phyloP scores from a whole-genome alignment of 306 rosid genomes.

The Abrus pulchellus region DNA sequence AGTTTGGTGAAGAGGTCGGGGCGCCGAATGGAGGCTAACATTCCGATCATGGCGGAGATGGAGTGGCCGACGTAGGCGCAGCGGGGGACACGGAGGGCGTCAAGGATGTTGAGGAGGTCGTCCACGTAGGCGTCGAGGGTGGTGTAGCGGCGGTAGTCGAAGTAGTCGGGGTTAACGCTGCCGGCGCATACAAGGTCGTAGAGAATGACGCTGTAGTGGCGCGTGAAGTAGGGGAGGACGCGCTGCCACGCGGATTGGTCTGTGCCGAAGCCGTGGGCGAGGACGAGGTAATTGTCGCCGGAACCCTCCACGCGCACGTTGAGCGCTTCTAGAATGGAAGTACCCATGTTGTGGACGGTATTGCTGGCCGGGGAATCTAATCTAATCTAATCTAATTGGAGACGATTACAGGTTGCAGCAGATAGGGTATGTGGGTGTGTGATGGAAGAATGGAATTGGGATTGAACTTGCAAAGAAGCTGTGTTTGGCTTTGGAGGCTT shows the following conservation, averaged over 20 bases:
- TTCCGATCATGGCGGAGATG: slow-evolving; percentile 96
- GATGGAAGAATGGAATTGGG: too few species aligned
- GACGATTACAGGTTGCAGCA: too few species aligned
- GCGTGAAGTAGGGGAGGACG: slow-evolving; percentile 76
- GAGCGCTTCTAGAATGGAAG: slow-evolving; percentile 69
- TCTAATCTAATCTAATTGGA: background rate
- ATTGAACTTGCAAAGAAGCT: too few species aligned
- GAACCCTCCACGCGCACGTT: slow-evolving; percentile 86
- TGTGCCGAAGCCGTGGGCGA: slow-evolving; percentile 95
- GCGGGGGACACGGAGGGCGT: slow-evolving; percentile 64
- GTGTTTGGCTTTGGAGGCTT: too few species aligned
- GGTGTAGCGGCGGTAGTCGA: slow-evolving; percentile 87
- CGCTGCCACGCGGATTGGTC: slow-evolving; percentile 98
- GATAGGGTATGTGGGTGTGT: too few species aligned
- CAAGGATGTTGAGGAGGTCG: slow-evolving; percentile 81
- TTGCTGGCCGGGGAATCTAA: background rate
- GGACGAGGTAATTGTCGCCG: slow-evolving; percentile 72
- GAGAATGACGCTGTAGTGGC: slow-evolving; percentile 74
- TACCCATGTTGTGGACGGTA: slow-evolving; percentile 48
- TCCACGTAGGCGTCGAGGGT: slow-evolving; percentile 89
- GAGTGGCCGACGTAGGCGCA: slow-evolving; percentile 97
- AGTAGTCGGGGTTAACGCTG: slow-evolving; percentile 94
- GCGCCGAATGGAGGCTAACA: slow-evolving; percentile 86
- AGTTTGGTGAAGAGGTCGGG: slow-evolving; percentile 92
- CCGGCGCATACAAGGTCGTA: slow-evolving; percentile 99